A percentile compares a stretch with the other conserved stretches of the same genome.
phyloP scores from a whole-genome alignment of 164 flowering plant species.

The Magnolia changhungtana region DNA sequence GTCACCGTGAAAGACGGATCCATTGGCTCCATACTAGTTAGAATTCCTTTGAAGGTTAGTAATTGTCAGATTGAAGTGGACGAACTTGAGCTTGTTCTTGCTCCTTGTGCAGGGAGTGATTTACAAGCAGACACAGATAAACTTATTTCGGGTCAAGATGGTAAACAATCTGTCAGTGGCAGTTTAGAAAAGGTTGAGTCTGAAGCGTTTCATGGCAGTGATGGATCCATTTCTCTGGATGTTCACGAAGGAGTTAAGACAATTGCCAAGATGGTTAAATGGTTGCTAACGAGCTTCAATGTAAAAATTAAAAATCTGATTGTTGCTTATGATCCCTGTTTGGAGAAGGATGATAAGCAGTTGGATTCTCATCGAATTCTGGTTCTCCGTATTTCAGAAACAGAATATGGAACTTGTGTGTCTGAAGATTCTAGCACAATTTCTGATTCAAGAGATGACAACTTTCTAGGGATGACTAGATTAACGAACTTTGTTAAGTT shows the following conservation, averaged over 20 bases:
- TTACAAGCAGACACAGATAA: conserved; percentile 22
- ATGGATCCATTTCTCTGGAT: conserved; percentile 35
- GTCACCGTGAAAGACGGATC: conserved; percentile 80
- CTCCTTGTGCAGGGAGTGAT: conserved; percentile 28
- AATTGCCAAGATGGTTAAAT: conserved; percentile 84
- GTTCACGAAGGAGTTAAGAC: conserved; percentile 93
- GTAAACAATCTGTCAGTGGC: conserved; percentile 8
- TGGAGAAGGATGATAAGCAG: conserved; percentile 30
- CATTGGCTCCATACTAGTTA: conserved; percentile 58
- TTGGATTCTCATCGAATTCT: conserved; percentile 29
- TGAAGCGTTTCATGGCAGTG: conserved; percentile 27
- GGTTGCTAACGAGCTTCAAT: conserved; percentile 82
- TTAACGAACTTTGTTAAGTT: conserved; percentile 70
- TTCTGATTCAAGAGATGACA: conserved; percentile 30
- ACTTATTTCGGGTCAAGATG: conserved; percentile 23
- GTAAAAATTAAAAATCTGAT: conserved; percentile 64
- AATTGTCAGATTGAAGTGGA: conserved; percentile 79
- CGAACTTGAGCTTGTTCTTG: conserved; percentile 80
- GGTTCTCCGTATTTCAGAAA: conserved; percentile 66
- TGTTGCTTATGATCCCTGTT: conserved; percentile 74
- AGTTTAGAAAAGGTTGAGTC: conserved; percentile 28
- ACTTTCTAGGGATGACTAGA: conserved; percentile 58
- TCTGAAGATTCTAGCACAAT: conserved; percentile 44
- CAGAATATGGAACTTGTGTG: conserved; percentile 71
- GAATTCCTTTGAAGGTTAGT: conserved; percentile 71